These are phyloP conservation scores for Quercus rubra DNA, from an alignment of 306 rosid species.

Conservation along the genomic window DNA sequence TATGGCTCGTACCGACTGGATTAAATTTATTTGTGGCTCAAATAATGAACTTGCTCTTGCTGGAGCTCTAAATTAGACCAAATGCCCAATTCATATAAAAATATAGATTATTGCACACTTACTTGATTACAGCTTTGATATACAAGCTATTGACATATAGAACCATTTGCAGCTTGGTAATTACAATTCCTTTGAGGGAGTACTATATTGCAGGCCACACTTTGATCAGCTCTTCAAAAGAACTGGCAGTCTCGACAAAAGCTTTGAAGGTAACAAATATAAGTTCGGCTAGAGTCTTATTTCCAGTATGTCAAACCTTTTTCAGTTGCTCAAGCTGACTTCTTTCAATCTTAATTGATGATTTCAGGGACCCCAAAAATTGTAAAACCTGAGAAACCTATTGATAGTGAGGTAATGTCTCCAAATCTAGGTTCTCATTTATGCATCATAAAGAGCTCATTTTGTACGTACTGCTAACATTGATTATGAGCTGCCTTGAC, in stretches of 20 bases:
- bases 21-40: not conserved
- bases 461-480: conserved; percentile 9
- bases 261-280: conserved; percentile 74
- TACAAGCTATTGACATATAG: conserved; percentile 20
- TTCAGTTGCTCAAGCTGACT: conserved; percentile 4
- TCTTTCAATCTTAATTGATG: conserved; percentile 4
- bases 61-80: not conserved
- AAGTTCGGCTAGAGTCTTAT: not conserved
- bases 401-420: conserved; percentile 63
- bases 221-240: conserved; percentile 93
- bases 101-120: not conserved
- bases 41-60: not conserved
- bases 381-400: conserved; percentile 71
- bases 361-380: conserved; percentile 85
- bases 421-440: conserved; percentile 1
- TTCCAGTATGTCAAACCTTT: not conserved
- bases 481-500: conserved; percentile 18
- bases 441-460: not conserved
- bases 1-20: not conserved
- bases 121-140: not conserved
- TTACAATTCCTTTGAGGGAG: conserved; percentile 99
- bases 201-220: conserved; percentile 93
- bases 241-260: conserved; percentile 98
- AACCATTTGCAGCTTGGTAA: conserved; percentile 80
- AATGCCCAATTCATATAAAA: not conserved